Conservation (phyloP, 768 basidiomycete species). For the Amanita polypyramis region DNA sequence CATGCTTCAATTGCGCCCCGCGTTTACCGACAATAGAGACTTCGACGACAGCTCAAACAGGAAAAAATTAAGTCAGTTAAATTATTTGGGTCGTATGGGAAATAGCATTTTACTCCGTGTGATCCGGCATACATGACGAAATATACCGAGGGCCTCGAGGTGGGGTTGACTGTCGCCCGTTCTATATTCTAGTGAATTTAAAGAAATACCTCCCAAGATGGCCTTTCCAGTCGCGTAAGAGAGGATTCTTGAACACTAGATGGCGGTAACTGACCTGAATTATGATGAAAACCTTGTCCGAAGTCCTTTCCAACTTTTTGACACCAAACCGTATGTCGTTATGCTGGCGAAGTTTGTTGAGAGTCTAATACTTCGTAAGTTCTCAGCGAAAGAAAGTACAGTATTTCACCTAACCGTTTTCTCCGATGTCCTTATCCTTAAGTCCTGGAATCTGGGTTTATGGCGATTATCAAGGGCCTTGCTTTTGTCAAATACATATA, state of each 20-base stretch:
- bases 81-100: neutral
- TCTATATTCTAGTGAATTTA: slow-evolving; percentile 62
- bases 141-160: slow-evolving; percentile 59
- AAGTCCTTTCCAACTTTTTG: slow-evolving; percentile 56
- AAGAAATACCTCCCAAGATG: slow-evolving; percentile 57
- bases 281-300: slow-evolving; percentile 73
- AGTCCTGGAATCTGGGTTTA: slow-evolving; percentile 45
- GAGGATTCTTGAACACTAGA: neutral
- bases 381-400: neutral
- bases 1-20: slow-evolving; percentile 61
- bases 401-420: slow-evolving; percentile 39
- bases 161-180: slow-evolving; percentile 59
- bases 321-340: slow-evolving; percentile 74
- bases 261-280: slow-evolving; percentile 48
- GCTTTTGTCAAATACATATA: neutral
- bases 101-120: slow-evolving; percentile 43
- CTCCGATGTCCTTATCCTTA: slow-evolving; percentile 66
- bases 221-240: slow-evolving; percentile 34
- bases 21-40: slow-evolving; percentile 55
- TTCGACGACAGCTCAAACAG: slow-evolving; percentile 72
- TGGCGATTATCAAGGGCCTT: neutral
- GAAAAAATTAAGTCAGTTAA: slow-evolving; percentile 7
- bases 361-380: slow-evolving; percentile 23
- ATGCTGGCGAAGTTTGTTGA: slow-evolving; percentile 59
- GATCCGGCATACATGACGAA: slow-evolving; percentile 70